Conservation (phyloP, 345 rosid species). For the Salix caprea region DNA sequence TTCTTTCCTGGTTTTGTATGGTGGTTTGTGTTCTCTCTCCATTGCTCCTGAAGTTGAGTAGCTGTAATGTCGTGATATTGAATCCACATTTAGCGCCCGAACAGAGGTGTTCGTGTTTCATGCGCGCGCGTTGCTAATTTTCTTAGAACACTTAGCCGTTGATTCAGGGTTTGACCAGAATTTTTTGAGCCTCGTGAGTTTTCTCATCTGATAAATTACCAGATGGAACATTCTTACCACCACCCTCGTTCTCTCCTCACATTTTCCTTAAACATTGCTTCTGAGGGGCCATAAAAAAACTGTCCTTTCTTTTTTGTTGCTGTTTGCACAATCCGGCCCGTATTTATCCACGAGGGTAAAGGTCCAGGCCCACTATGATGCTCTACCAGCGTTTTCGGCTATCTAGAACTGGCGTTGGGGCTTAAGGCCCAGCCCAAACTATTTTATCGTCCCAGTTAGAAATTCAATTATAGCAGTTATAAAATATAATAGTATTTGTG, state of each 20-base stretch:
- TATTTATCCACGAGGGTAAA: no score
- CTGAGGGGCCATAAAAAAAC: not conserved
- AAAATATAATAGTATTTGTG: no score
- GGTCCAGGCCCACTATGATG: no score
- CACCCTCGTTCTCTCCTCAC: not conserved
- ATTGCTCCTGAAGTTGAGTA: constrained; percentile 40
- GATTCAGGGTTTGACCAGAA: constrained; percentile 40
- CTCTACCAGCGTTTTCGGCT: no score
- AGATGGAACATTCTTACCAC: not conserved
- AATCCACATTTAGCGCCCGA: constrained; percentile 62
- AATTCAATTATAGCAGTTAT: no score
- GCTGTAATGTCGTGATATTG: constrained; percentile 32
- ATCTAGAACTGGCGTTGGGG: not conserved
- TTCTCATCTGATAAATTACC: constrained; percentile 3
- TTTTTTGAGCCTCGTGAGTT: constrained; percentile 18
- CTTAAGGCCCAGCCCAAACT: not conserved
- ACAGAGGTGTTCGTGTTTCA: not conserved
- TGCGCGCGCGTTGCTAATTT: not conserved
- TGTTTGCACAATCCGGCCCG: not conserved
- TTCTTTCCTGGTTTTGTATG: not conserved
- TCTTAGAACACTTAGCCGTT: constrained; percentile 29
- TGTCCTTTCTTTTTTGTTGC: not conserved
- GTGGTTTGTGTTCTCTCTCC: constrained; percentile 17
- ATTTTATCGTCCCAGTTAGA: not conserved
- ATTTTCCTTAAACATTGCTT: not conserved